Evolutionary conservation across 169 alveolate genomes (phyloP), one percentile per base, ranked within the genome.

Genomic region (Fabrea salina): DNA sequence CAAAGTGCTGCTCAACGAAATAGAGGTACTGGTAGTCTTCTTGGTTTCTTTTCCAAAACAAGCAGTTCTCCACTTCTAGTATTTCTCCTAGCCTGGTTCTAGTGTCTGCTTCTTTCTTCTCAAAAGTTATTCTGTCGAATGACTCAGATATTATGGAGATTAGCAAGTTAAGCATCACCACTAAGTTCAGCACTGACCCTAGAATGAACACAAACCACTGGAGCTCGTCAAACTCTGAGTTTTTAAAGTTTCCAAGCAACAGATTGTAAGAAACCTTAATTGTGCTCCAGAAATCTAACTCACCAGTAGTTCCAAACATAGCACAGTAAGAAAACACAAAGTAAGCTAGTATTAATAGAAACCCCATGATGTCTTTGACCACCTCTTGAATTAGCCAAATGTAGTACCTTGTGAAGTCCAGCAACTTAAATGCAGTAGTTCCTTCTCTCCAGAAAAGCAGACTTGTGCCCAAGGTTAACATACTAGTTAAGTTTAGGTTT

Each of bases 241-340:
- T 43, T 27, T 70, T 66, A 25, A 70, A 49, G 66, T 70, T 50
- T 27, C 79, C 79, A 2, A 70, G 43, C n/a, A 70, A 44, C 44
- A 70, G 49, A 49, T 70, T 70, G 37, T 70, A 70, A 22, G 67
- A 44, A 27, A 22, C 49, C 32, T 27, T 44, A 11, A 44, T 11
- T 44, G 53, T 44, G 11, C 22, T 16, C 16, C 11, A 44, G 16
- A 44, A 44, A 11, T 16, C 53, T 44, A 11, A 11, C 53, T 44
- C 53, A 11, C 11, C 16, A 11, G 53, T 44, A 16, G 11, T 44
- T 11, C 53, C 53, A 16, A 44, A 44, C 16, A 44, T 44, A 11
- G 53, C 16, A 44, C 22, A 11, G 16, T 44, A 44, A 44, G 53
- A 11, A 11, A 44, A 16, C 22, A 44, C 16, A 44, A 44, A 44